A percentile compares a stretch with the other conserved stretches of the same genome.
These are phyloP conservation scores for Tripidium arundinaceum DNA, from an alignment of 202 grass and related monocot genomes.

Conservation along the genomic window DNA sequence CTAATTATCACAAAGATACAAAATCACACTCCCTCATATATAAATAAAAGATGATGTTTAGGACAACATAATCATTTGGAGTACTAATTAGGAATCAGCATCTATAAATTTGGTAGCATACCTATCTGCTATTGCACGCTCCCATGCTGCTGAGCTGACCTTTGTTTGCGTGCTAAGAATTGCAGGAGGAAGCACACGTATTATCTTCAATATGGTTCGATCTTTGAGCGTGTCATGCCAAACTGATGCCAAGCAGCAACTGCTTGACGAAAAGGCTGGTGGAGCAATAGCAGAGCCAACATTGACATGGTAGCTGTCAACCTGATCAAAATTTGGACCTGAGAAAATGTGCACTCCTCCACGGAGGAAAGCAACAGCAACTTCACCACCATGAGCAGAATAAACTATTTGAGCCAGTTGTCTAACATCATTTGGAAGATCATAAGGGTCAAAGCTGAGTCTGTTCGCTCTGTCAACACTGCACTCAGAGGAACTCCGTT, in stretches of 20 bases:
- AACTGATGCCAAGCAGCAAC: conserved; percentile 94
- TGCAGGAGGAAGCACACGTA: conserved; percentile 90
- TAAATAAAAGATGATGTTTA: background rate
- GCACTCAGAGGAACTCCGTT: conserved; percentile 88
- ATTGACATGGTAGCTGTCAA: conserved; percentile 95
- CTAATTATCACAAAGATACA: background rate
- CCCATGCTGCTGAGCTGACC: conserved; percentile 79
- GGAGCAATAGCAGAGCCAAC: conserved; percentile 92
- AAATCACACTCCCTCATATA: background rate
- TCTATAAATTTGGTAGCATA: conserved; percentile 37
- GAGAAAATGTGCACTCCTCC: conserved; percentile 99
- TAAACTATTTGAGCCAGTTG: conserved; percentile 96
- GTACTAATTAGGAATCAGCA: conserved; percentile 16
- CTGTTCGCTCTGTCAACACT: conserved; percentile 87
- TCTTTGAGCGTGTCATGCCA: conserved; percentile 98
- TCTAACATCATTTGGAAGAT: conserved; percentile 96
- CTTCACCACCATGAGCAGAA: conserved; percentile 88
- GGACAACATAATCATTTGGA: background rate
- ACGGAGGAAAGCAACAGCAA: conserved; percentile 88
- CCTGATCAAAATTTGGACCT: conserved; percentile 80
- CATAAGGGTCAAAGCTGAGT: conserved; percentile 94
- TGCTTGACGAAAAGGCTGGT: conserved; percentile 89
- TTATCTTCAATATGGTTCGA: conserved; percentile 94
- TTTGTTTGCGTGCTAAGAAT: conserved; percentile 70
- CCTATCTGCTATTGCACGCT: conserved; percentile 94